phyloP scores from a whole-genome alignment of 129 eudicot genomes.

The Helichrysum umbraculigerum region DNA sequence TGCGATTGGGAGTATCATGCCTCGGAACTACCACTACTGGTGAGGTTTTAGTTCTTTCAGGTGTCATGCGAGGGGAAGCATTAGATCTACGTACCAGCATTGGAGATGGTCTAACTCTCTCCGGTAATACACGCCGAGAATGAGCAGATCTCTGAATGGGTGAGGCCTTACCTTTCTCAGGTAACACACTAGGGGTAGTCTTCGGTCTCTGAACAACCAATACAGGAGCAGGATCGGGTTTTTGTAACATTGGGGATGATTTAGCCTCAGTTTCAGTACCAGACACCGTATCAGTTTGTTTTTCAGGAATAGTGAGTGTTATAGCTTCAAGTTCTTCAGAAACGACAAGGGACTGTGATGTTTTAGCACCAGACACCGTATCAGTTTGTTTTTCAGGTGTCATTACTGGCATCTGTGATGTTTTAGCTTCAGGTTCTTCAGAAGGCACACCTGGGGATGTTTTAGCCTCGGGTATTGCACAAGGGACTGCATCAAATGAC shows the following conservation, averaged over 20 bases:
- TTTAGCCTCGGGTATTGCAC: constrained; percentile 22
- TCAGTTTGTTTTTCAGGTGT: constrained; percentile 11
- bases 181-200: constrained; percentile 39
- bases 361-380: no score
- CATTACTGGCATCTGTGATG: constrained; percentile 19
- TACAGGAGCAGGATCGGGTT: constrained; percentile 19
- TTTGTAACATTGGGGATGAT: constrained; percentile 16
- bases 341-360: no score
- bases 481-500: constrained; percentile 28
- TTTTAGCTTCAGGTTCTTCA: constrained; percentile 15
- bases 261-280: constrained; percentile 17
- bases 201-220: constrained; percentile 31
- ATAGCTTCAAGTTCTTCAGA: constrained; percentile 19
- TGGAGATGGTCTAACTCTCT: constrained; percentile 32
- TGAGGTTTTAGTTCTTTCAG: constrained; percentile 29
- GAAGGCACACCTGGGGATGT: constrained; percentile 22
- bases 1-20: constrained; percentile 31
- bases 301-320: constrained; percentile 36
- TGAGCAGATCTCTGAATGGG: constrained; percentile 33
- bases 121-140: constrained; percentile 28
- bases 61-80: constrained; percentile 28
- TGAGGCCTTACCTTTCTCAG: constrained; percentile 42
- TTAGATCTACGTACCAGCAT: constrained; percentile 34
- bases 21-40: constrained; percentile 20
- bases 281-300: constrained; percentile 17